A percentile compares a stretch with the other conserved stretches of the same genome.
Evolutionary conservation across 257 asterid genomes (phyloP).

Genomic region (Primulina tabacum): DNA sequence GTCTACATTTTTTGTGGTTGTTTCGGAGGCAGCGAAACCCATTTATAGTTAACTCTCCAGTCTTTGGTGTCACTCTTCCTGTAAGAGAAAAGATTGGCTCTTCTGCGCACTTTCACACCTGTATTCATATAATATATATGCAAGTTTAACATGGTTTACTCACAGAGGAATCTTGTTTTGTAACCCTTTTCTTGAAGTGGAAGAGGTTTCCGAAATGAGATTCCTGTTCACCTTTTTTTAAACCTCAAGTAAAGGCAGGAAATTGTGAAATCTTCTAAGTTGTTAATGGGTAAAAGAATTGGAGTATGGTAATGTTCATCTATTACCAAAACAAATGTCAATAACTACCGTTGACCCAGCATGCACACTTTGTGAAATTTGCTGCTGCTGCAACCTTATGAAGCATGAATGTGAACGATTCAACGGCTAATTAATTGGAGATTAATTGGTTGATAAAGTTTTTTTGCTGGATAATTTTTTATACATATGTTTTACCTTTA

Average conservation of each 20-base stretch:
- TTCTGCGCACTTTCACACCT: neutral
- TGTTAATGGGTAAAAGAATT: no score
- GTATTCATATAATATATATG: neutral
- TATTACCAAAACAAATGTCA: neutral
- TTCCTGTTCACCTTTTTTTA: neutral
- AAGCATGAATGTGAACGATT: neutral
- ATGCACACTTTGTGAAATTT: neutral
- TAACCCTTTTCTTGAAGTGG: neutral
- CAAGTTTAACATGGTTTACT: neutral
- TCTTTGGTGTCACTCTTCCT: neutral
- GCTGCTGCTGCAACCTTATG: neutral
- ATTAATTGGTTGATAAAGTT: neutral
- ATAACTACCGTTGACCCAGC: neutral
- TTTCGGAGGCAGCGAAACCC: neutral
- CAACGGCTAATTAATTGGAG: neutral
- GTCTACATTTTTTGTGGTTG: neutral
- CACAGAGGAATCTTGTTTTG: neutral
- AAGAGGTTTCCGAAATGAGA: neutral
- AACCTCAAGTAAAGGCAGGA: neutral
- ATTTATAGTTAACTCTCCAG: neutral
- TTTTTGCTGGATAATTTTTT: neutral
- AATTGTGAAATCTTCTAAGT: no score
- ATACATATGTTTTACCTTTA: neutral
- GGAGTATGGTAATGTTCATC: no score
- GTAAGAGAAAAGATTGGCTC: neutral